Conservation (phyloP, 257 asterid species). For the Solanum chaucha region DNA sequence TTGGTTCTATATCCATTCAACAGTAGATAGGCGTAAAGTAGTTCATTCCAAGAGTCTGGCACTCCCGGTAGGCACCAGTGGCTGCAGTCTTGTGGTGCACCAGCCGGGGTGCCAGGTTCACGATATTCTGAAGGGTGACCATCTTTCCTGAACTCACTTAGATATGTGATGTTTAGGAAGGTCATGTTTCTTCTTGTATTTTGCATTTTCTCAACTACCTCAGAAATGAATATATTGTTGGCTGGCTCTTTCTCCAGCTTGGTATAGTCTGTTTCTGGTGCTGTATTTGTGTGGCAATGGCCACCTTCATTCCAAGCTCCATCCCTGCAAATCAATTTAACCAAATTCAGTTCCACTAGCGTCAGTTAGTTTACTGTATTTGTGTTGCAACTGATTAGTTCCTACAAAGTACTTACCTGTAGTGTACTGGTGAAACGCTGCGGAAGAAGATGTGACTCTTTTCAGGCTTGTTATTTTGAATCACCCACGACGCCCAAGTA, state of each 20-base stretch:
- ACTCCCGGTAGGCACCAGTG: conserved; percentile 96
- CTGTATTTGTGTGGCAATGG: conserved; percentile 19
- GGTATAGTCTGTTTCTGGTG: conserved; percentile 38
- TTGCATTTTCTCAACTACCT: conserved; percentile 28
- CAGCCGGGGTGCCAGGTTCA: conserved; percentile 45
- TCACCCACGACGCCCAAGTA: conserved; percentile 47
- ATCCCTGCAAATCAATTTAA: conserved; percentile 16
- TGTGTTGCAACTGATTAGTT: not conserved
- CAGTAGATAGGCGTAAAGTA: conserved; percentile 48
- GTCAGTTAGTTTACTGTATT: not conserved
- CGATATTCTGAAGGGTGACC: conserved; percentile 75
- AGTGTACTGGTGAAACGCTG: conserved; percentile 86
- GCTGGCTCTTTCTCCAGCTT: conserved; percentile 30
- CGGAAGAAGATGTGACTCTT: conserved; percentile 52
- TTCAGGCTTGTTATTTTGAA: conserved; percentile 21
- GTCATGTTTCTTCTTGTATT: conserved; percentile 4
- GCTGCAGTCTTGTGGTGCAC: conserved; percentile 76
- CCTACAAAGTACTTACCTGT: conserved; percentile 24
- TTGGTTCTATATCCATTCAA: conserved; percentile 26
- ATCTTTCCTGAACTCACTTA: conserved; percentile 56
- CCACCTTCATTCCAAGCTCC: conserved; percentile 41
- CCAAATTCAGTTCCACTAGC: not conserved
- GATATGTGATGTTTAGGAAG: conserved; percentile 50
- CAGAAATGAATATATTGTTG: conserved; percentile 30
- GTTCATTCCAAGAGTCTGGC: conserved; percentile 74